Evolutionary conservation across 345 rosid genomes (phyloP), one percentile per base, ranked within the genome.

Genomic region (Lepidium didymum): DNA sequence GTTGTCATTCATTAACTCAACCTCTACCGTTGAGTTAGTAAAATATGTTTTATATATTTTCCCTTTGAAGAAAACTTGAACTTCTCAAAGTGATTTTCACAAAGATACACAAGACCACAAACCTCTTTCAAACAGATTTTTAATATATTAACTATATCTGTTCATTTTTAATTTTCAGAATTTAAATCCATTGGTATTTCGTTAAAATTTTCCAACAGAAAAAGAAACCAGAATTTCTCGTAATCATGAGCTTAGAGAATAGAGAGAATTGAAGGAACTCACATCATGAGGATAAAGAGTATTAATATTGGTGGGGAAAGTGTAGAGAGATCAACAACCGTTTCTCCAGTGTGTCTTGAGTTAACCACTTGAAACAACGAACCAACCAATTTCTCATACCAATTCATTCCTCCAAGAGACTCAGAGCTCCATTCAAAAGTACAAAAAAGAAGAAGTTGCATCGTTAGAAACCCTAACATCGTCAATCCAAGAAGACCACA

Each of bases 211-310:
- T 27, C 31, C 1, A 1, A 27, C 31, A 27, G 6, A 27, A 27
- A 27, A 27, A 4, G 31, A 27, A 27, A 27, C 31, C 31, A 27
- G 4, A 6, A 4, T 2, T 27, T 27, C 31, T 4, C 1, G 31
- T 27, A 27, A 27, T n/a, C n/a, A n/a, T 27, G 5, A 27, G 31
- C 7, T 49, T 36, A 37, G 35, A 27, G 31, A 27, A 45, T 2
- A 45, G 10, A 18, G 31, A 69, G 40, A 31, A 13, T 7, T 67
- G 43, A 69, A 49, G 16, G 10, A 27, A 82, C 96, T 87, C 42
- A 87, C 91, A 89, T 89, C 87, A 85, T 83, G 43, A 81, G 51
- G 40, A 83, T 69, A 64, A 89, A 84, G 16, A 85, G 57, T 50
- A 85, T 81, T 79, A 82, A 56, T 6, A 84, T 41, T 0, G 89